These are phyloP conservation scores for Pichia sp. DNA, from an alignment of 1,139 yeast genomes.

Conservation along the genomic window DNA sequence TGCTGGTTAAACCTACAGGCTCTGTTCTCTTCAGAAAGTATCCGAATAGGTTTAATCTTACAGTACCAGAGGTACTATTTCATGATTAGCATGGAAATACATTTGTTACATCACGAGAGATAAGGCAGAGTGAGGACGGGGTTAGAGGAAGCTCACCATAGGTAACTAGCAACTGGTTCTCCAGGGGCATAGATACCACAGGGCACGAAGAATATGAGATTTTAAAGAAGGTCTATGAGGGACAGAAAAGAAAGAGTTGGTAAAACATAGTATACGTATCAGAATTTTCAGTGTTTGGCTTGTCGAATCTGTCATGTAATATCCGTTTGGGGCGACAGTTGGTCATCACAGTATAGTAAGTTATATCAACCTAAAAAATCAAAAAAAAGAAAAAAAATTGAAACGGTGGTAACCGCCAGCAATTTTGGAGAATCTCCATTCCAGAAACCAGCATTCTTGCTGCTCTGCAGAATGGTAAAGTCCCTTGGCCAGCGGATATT, in stretches of 20 bases:
- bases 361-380: not conserved
- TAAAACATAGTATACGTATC: slow-evolving; percentile 40
- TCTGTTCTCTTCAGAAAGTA: slow-evolving; percentile 11
- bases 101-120: slow-evolving; percentile 9
- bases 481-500: not conserved
- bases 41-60: slow-evolving; percentile 13
- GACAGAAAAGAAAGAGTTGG: slow-evolving; percentile 21
- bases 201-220: not conserved
- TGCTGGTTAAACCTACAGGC: not conserved
- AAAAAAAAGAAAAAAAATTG: not conserved
- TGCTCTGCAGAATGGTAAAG: not conserved
- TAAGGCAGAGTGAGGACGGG: not conserved
- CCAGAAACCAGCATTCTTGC: slow-evolving; percentile 1
- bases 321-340: slow-evolving; percentile 63
- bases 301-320: slow-evolving; percentile 52
- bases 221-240: not conserved
- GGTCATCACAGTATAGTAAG: slow-evolving; percentile 40
- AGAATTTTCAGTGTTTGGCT: slow-evolving; percentile 48
- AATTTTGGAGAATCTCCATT: not conserved
- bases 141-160: not conserved
- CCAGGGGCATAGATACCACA: not conserved
- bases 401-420: not conserved
- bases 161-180: not conserved
- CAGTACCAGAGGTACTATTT: slow-evolving; percentile 12
- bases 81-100: slow-evolving; percentile 39